Base-by-base conservation (phyloP, 345 rosid genomes). In the Corchorus capsularis region DNA sequence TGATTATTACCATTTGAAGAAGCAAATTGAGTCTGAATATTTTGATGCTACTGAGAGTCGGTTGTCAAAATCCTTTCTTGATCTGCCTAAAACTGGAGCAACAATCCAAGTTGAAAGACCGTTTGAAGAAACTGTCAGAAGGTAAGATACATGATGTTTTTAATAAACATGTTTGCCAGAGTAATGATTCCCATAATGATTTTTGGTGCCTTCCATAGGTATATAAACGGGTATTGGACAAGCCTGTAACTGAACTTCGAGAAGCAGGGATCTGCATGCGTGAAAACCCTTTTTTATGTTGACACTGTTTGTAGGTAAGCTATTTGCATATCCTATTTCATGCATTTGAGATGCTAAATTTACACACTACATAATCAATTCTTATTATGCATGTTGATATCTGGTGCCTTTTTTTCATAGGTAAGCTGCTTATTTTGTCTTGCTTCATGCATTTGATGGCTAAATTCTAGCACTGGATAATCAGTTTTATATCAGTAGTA, bases 191-290 rank as follows among this genome's bases (percentile, higher is more conserved):
- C 71, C 69, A 53, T 63, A 61, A 80, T 81, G 68, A 77, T 73
- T 27, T 59, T 60, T 83, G 76, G 47, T 77, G 56, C 74, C 41
- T 68, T 76, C 61, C 67, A 32, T 54, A 94, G 98, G 98, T 96
- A 83, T 90, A 93, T 85, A 88, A 83, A 85, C 81, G 96, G 63
- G 98, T 86, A 16, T 84, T 93, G 50, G 94, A 93, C 85, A 95
- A 92, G 79, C 98, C 99, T 49, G 89, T 87, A 66, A 88, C 93
- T 82, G 99, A 93, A 89, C 81, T 95, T 84, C 92, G 94, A 80
- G 99, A 95, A 81, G 99, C 99, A 77, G 99, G 97, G 79, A 91
- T 95, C 73, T 95, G 99, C 90, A 95, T 95, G 99, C 89, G 98
- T 54, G 99, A 95, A 85, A 95, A 95, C 77, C 83, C 99, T 46